phyloP scores from a whole-genome alignment of 805 yeast genomes.

The Candida mattraensis region DNA sequence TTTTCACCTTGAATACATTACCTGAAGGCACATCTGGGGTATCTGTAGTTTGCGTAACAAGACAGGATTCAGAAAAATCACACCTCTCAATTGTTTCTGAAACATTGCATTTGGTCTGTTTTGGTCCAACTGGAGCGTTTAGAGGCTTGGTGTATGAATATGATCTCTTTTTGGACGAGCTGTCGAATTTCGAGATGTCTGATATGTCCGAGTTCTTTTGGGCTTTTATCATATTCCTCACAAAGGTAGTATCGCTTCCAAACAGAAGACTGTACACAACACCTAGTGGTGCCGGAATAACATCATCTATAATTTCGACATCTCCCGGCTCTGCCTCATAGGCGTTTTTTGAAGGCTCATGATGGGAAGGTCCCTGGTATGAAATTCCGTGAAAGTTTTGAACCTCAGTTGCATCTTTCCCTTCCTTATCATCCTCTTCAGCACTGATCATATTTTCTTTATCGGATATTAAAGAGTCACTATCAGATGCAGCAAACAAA shows the following conservation, averaged over 20 bases:
- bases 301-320: slow-evolving; percentile 53
- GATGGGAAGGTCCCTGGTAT: slow-evolving; percentile 38
- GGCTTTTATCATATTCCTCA: slow-evolving; percentile 46
- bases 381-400: slow-evolving; percentile 39
- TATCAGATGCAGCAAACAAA: slow-evolving; percentile 23
- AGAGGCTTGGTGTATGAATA: slow-evolving; percentile 66
- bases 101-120: slow-evolving; percentile 66
- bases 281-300: slow-evolving; percentile 64
- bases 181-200: slow-evolving; percentile 41
- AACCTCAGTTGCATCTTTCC: slow-evolving; percentile 21
- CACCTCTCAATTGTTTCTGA: slow-evolving; percentile 55
- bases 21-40: slow-evolving; percentile 89
- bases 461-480: slow-evolving; percentile 31
- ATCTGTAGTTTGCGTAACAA: slow-evolving; percentile 55
- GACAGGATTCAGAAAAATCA: slow-evolving; percentile 48
- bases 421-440: slow-evolving; percentile 29
- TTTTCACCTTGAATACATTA: slow-evolving; percentile 58
- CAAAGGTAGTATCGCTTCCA: slow-evolving; percentile 54
- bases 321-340: slow-evolving; percentile 50
- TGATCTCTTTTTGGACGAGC: slow-evolving; percentile 39
- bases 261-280: slow-evolving; percentile 57
- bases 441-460: slow-evolving; percentile 33
- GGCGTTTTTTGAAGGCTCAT: slow-evolving; percentile 36
- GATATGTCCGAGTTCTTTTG: slow-evolving; percentile 66
- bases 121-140: slow-evolving; percentile 71